A percentile compares a stretch with the other conserved stretches of the same genome.
Conservation (phyloP, 2,329 filamentous ascomycete genomes). For the Aspergillus fructus region DNA sequence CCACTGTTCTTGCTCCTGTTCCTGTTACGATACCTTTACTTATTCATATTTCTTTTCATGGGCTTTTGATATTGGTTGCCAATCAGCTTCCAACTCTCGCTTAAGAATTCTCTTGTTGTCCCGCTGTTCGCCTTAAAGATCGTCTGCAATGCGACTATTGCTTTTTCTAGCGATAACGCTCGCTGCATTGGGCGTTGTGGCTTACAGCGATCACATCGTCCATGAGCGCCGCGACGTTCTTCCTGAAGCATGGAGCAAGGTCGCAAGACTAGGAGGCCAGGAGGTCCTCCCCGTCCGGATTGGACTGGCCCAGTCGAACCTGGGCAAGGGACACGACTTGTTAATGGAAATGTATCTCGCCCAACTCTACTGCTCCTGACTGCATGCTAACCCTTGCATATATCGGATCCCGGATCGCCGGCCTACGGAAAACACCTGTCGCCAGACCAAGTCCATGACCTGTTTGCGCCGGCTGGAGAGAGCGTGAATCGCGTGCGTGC, state of each 20-base stretch:
- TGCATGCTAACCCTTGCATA: background rate
- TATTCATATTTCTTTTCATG: too few relatives aligned
- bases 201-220: slow-evolving; percentile 36
- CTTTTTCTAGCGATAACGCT: too few relatives aligned
- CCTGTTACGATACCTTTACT: too few relatives aligned
- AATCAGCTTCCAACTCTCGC: too few relatives aligned
- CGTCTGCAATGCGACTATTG: background rate
- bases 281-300: slow-evolving; percentile 47
- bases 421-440: slow-evolving; percentile 47
- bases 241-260: slow-evolving; percentile 39
- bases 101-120: too few relatives aligned
- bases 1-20: too few relatives aligned
- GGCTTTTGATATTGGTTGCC: too few relatives aligned
- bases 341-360: slow-evolving; percentile 18
- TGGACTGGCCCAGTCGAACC: slow-evolving; percentile 46
- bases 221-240: slow-evolving; percentile 43
- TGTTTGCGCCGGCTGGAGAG: slow-evolving; percentile 44
- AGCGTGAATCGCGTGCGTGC: slow-evolving; percentile 51
- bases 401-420: slow-evolving; percentile 43
- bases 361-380: too few relatives aligned
- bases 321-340: slow-evolving; percentile 45
- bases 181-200: slow-evolving; percentile 1
- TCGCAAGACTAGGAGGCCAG: slow-evolving; percentile 34
- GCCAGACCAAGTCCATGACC: slow-evolving; percentile 42
- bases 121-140: too few relatives aligned